These are phyloP conservation scores for Skeletonema costatum DNA, from an alignment of 108 stramenopile genomes.

Conservation along the genomic window DNA sequence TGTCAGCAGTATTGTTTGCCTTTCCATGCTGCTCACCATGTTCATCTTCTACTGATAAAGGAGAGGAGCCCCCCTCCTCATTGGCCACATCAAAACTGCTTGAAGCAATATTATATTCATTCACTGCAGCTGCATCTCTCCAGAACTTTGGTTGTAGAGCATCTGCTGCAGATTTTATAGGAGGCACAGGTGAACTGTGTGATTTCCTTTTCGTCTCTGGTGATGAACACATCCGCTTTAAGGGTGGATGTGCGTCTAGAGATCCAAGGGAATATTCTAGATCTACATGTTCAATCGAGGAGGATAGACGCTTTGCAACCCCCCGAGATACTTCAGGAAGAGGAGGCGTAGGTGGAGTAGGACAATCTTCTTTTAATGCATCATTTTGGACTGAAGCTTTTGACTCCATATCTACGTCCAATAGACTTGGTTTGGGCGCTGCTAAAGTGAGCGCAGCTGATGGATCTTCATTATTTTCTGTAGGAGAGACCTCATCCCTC, in stretches of 20 bases:
- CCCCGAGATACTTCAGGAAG: not conserved
- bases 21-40: not conserved
- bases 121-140: constrained; percentile 39
- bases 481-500: not conserved
- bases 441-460: not conserved
- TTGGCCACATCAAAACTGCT: constrained; percentile 35
- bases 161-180: constrained; percentile 29
- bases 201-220: constrained; percentile 4
- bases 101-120: constrained; percentile 32
- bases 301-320: constrained; percentile 10
- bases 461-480: not conserved
- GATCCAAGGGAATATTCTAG: constrained; percentile 39
- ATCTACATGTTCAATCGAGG: constrained; percentile 37
- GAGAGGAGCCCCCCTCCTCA: constrained; percentile 39
- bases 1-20: not conserved
- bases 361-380: constrained; percentile 1
- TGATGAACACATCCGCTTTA: constrained; percentile 20
- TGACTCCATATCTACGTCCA: not conserved
- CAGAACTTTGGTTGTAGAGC: constrained; percentile 28
- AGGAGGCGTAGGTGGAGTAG: not conserved
- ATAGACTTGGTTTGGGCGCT: too few species aligned
- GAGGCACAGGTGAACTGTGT: not conserved
- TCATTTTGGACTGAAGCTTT: not conserved
- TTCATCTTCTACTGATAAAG: constrained; percentile 6
- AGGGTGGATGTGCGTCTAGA: constrained; percentile 9